Percentiles rank a stretch among this genome's conserved stretches.
Conservation (phyloP, 345 rosid species). For the Raphanus sativus region DNA sequence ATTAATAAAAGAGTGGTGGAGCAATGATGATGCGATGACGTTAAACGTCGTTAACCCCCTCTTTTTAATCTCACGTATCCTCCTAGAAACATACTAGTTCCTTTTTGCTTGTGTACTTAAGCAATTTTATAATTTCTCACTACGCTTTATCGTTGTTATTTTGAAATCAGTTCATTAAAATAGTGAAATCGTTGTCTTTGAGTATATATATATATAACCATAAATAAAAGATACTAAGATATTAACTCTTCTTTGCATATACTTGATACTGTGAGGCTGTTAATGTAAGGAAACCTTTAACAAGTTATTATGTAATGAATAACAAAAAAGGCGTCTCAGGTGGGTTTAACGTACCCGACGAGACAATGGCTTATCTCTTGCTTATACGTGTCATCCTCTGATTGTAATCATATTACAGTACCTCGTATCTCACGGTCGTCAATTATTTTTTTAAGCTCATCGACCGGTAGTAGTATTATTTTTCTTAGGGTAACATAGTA, state of each 20-base stretch:
- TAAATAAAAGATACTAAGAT: not conserved
- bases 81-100: conserved; percentile 1
- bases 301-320: no score
- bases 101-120: conserved; percentile 19
- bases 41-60: conserved; percentile 21
- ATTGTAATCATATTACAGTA: not conserved
- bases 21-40: conserved; percentile 42
- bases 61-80: conserved; percentile 11
- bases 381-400: conserved; percentile 5
- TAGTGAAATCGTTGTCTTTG: conserved; percentile 1
- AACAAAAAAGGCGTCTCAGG: conserved; percentile 28
- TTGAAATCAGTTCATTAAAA: not conserved
- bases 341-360: conserved; percentile 24
- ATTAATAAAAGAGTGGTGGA: conserved; percentile 40
- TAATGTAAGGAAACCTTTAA: no score
- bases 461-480: not conserved
- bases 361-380: conserved; percentile 5
- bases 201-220: conserved; percentile 10
- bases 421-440: no score
- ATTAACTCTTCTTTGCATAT: no score
- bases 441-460: not conserved
- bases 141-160: conserved; percentile 10
- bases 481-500: no score
- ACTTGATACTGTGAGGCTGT: no score
- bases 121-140: conserved; percentile 1